Evolutionary conservation across 192 early-diverging fungal genomes (phyloP), one percentile per base, ranked within the genome.

Genomic region (Coemansia sp.): DNA sequence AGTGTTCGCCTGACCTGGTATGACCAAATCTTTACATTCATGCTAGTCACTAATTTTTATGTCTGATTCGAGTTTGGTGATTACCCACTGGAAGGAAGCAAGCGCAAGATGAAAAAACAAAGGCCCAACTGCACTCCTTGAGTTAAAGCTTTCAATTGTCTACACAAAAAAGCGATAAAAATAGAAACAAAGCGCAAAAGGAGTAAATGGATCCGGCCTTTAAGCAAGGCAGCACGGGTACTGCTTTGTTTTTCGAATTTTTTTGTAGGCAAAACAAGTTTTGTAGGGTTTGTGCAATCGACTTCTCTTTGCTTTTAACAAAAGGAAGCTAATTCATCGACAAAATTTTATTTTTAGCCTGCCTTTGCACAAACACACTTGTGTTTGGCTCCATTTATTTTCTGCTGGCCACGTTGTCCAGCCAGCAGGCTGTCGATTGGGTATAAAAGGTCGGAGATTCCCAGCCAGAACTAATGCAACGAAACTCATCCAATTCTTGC

Each of bases 21-120:
- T 69, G 68, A n/a, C 68, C 40, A 60, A 46, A 47, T 16, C 1
- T 15, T 41, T 61, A 29, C 58, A n/a, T 47, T 31, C 66, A 68
- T 22, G 49, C 16, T 8, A 47, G 29, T 22, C 47, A n/a, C 47
- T 49, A 49, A 20, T 49, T 49, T 49, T 49, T 22, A 49, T 20
- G 13, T 49, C 5, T 49, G 4, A 8, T 49, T 18, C n/a, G 3
- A 7, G 7, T 6, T 49, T 20, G 20, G n/a, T 0, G n/a, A 18
- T 49, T 43, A 43, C 41, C 8, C 36, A 8, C 36, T 38, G 7
- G 7, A 38, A 38, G 36, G 36, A 38, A 38, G 36, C 36, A 38
- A 3, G 36, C 3, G 43, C 43, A 3, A 46, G 5, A 46, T 46
- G 43, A 46, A 2, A 38, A 38, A 38, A 38, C 36, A 38, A 38